These are phyloP conservation scores for Hyphopichia pseudoburtonii DNA, from an alignment of 1,139 yeast genomes.

Conservation along the genomic window DNA sequence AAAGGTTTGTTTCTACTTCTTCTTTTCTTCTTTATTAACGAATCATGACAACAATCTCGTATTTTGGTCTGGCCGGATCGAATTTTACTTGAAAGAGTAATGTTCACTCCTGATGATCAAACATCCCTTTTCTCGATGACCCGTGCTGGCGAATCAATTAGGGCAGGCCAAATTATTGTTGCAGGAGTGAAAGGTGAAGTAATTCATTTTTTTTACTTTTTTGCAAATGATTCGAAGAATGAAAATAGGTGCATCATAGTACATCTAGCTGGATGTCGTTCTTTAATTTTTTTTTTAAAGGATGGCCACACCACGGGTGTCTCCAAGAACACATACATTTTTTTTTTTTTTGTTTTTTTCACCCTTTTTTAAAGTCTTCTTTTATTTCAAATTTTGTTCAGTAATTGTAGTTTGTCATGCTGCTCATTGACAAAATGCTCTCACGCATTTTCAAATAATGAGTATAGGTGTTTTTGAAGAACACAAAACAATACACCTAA, in stretches of 20 bases:
- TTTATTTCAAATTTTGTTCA: too few relatives aligned
- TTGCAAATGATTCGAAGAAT: constrained; percentile 13
- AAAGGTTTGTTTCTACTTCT: too few relatives aligned
- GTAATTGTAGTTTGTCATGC: too few relatives aligned
- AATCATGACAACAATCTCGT: constrained; percentile 5
- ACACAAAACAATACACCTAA: too few relatives aligned
- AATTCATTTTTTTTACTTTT: not conserved
- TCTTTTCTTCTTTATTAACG: constrained; percentile 6
- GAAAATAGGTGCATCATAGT: constrained; percentile 48
- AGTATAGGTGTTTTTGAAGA: too few relatives aligned
- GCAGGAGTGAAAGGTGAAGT: too few relatives aligned
- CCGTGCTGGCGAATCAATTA: constrained; percentile 47
- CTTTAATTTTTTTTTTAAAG: constrained; percentile 3
- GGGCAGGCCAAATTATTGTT: constrained; percentile 28
- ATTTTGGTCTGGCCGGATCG: constrained; percentile 20
- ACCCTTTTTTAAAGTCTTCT: too few relatives aligned
- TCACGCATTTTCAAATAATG: too few relatives aligned
- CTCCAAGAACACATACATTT: constrained; percentile 53
- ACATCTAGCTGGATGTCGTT: constrained; percentile 35
- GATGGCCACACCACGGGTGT: constrained; percentile 42
- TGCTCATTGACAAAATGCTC: too few relatives aligned
- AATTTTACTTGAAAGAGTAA: too few relatives aligned
- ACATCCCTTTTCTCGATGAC: constrained; percentile 39
- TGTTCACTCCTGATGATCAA: constrained; percentile 22
- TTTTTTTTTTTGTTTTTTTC: too few relatives aligned